Percentiles rank a stretch among this genome's conserved stretches.
These are phyloP conservation scores for Vitis cinerea DNA, from an alignment of 164 flowering plant species.

Conservation along the genomic window DNA sequence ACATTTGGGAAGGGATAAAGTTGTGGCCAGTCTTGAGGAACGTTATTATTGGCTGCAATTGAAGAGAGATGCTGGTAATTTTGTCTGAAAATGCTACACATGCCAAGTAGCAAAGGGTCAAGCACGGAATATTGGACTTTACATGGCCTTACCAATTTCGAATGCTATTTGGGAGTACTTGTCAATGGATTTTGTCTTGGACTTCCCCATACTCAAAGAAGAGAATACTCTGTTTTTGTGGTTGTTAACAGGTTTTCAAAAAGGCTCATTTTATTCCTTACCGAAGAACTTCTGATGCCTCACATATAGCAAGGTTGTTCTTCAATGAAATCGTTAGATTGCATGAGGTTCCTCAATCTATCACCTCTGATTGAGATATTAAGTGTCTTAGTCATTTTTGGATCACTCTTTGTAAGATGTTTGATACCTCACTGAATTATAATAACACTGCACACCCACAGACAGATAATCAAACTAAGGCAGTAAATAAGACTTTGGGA, in stretches of 20 bases:
- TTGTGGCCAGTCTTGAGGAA: not conserved
- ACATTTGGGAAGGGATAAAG: constrained; percentile 12
- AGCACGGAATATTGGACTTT: constrained; percentile 8
- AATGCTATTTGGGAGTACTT: constrained; percentile 12
- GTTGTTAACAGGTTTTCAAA: constrained; percentile 17
- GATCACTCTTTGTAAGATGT: not conserved
- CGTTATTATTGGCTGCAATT: constrained; percentile 13
- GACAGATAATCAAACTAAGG: constrained; percentile 10
- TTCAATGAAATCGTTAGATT: constrained; percentile 1
- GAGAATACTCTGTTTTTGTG: constrained; percentile 14
- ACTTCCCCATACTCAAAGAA: constrained; percentile 5
- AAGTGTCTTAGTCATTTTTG: constrained; percentile 7
- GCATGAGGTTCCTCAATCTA: constrained; percentile 1
- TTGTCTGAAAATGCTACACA: not conserved
- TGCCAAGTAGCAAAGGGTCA: constrained; percentile 10
- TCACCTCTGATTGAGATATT: not conserved
- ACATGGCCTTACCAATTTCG: constrained; percentile 10
- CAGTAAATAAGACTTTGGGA: not conserved
- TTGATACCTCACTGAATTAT: not conserved
- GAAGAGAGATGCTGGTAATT: constrained; percentile 2
- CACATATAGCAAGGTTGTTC: not conserved
- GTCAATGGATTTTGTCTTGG: constrained; percentile 21
- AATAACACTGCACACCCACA: constrained; percentile 4
- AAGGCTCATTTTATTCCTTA: constrained; percentile 14
- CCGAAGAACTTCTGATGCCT: constrained; percentile 1